phyloP scores from a whole-genome alignment of 306 rosid genomes.

The Begonia loranthoides region DNA sequence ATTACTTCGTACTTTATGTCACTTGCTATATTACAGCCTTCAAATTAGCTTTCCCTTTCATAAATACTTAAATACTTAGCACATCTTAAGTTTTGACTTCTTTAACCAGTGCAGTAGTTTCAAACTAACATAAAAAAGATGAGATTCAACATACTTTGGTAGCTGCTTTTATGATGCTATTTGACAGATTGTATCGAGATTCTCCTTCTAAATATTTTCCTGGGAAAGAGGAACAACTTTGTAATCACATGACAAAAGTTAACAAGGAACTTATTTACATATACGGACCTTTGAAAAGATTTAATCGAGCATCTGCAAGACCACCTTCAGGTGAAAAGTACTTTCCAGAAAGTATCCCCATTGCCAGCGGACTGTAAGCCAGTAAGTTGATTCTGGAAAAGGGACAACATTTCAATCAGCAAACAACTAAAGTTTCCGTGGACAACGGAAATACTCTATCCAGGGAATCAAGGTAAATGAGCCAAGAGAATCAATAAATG shows the following conservation, averaged over 20 bases:
- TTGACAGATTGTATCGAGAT: constrained; percentile 65
- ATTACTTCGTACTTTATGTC: too few relatives aligned
- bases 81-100: too few relatives aligned
- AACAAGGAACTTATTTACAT: constrained; percentile 1
- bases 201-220: constrained; percentile 86
- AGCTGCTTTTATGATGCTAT: constrained; percentile 26
- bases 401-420: background rate
- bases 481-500: too few relatives aligned
- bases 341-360: constrained; percentile 96
- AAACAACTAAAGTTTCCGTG: too few relatives aligned
- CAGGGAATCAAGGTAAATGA: too few relatives aligned
- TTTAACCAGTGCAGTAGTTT: too few relatives aligned
- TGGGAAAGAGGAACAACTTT: constrained; percentile 10
- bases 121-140: too few relatives aligned
- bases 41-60: too few relatives aligned
- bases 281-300: constrained; percentile 56
- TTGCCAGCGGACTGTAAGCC: constrained; percentile 80
- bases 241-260: constrained; percentile 5
- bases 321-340: constrained; percentile 47
- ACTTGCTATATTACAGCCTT: too few relatives aligned
- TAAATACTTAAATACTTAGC: too few relatives aligned
- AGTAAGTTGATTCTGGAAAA: constrained; percentile 58
- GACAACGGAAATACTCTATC: too few relatives aligned
- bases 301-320: constrained; percentile 53
- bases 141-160: constrained; percentile 32